phyloP scores from a whole-genome alignment of 2,329 filamentous ascomycete genomes.

The Byssochlamys sp. region DNA sequence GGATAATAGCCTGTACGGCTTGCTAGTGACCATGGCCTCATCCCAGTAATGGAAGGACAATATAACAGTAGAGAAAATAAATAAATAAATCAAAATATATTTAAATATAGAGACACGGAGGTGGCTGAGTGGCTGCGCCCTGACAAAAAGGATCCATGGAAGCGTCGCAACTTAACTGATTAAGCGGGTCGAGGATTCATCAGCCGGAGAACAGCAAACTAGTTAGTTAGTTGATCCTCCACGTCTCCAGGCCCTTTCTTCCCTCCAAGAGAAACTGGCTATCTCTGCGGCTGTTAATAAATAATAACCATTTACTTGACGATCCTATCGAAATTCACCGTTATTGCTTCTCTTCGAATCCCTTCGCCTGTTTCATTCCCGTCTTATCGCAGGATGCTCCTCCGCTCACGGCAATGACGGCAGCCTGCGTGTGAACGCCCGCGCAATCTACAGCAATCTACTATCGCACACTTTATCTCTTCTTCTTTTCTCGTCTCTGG shows the following conservation, averaged over 20 bases:
- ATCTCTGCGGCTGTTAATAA: background rate
- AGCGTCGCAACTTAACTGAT: background rate
- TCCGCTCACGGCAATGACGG: background rate
- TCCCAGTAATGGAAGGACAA: background rate
- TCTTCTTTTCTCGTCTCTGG: background rate
- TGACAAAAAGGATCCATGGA: background rate
- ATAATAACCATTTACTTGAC: background rate
- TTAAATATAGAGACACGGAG: too few species aligned
- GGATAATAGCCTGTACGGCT: background rate
- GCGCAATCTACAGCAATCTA: background rate
- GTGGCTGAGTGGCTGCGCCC: background rate
- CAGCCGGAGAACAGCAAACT: background rate
- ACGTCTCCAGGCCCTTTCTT: background rate
- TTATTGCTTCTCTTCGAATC: background rate
- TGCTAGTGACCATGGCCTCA: background rate
- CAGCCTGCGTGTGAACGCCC: background rate
- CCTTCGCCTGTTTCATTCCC: background rate
- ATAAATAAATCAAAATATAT: too few species aligned
- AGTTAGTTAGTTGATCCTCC: background rate
- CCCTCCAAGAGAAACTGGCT: background rate
- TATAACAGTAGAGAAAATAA: background rate
- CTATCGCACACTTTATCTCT: background rate
- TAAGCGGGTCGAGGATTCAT: background rate
- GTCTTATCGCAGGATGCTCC: background rate
- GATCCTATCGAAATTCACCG: background rate